A percentile compares a stretch with the other conserved stretches of the same genome.
Evolutionary conservation across 2,329 filamentous ascomycete genomes (phyloP).

Genomic region (Fusarium mexicanum): DNA sequence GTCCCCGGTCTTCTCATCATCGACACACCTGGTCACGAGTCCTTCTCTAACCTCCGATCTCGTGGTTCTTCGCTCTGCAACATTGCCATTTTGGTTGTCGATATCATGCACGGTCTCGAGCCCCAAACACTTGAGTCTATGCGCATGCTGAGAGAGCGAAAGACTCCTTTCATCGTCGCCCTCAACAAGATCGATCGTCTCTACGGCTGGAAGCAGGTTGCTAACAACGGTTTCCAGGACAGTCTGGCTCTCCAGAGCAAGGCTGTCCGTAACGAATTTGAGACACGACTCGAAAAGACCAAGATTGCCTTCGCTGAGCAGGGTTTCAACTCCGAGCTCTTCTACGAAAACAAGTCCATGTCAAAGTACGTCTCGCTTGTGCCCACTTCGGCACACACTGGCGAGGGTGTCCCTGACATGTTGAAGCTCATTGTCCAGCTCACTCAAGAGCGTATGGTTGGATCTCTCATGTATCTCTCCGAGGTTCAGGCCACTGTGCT

Average conservation of each 20-base stretch:
- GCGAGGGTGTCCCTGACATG: slow-evolving; percentile 99
- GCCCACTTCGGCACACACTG: slow-evolving; percentile 97
- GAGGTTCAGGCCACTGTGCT: slow-evolving; percentile 98
- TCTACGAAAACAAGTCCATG: slow-evolving; percentile 98
- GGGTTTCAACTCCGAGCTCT: slow-evolving; percentile 97
- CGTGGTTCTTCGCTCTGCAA: slow-evolving; percentile 98
- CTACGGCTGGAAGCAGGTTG: slow-evolving; percentile 98
- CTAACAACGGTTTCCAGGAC: slow-evolving; percentile 98
- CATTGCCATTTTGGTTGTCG: slow-evolving; percentile 97
- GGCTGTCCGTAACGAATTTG: slow-evolving; percentile 93
- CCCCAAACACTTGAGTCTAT: slow-evolving; percentile 98
- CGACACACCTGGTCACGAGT: slow-evolving; percentile 99
- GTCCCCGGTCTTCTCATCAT: slow-evolving; percentile 96
- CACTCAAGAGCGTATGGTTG: slow-evolving; percentile 97
- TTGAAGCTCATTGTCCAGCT: slow-evolving; percentile 92
- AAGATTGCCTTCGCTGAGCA: slow-evolving; percentile 96
- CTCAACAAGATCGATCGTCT: slow-evolving; percentile 99
- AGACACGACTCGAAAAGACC: slow-evolving; percentile 86
- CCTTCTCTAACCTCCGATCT: slow-evolving; percentile 97
- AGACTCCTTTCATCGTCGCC: slow-evolving; percentile 98
- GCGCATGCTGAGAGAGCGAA: slow-evolving; percentile 88
- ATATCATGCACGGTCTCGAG: slow-evolving; percentile 99
- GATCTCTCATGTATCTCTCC: slow-evolving; percentile 96
- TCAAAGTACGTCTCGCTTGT: slow-evolving; percentile 93
- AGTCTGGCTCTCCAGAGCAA: slow-evolving; percentile 90